A percentile compares a stretch with the other conserved stretches of the same genome.
Conservation (phyloP, 345 rosid genomes). For the Theobroma cacao region DNA sequence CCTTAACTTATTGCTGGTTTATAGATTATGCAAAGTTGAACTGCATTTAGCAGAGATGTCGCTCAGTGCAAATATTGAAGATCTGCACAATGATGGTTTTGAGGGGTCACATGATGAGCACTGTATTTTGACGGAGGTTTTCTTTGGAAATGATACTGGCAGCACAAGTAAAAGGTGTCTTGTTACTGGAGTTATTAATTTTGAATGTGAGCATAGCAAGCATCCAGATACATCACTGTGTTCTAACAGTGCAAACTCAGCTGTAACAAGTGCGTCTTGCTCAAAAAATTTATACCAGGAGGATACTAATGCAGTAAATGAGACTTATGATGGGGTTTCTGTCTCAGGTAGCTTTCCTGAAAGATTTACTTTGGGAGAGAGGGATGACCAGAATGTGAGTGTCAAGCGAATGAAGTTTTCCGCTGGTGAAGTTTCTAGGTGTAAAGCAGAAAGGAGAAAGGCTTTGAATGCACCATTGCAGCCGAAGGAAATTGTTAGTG, state of each 20-base stretch:
- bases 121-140: conserved; percentile 50
- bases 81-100: conserved; percentile 44
- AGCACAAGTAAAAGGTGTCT: conserved; percentile 44
- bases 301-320: conserved; percentile 31
- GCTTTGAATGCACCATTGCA: conserved; percentile 15
- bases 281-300: conserved; percentile 30
- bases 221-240: conserved; percentile 34
- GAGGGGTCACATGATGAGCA: conserved; percentile 63
- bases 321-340: conserved; percentile 23
- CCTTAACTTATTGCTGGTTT: conserved; percentile 16
- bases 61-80: conserved; percentile 25
- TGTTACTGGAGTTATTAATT: conserved; percentile 44
- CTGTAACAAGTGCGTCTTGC: conserved; percentile 46
- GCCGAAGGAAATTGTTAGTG: conserved; percentile 14
- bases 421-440: conserved; percentile 23
- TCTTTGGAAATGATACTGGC: conserved; percentile 42
- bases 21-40: conserved; percentile 18
- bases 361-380: conserved; percentile 31
- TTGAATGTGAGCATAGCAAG: conserved; percentile 44
- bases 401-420: conserved; percentile 53
- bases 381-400: conserved; percentile 30
- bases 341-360: conserved; percentile 30
- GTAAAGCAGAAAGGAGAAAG: conserved; percentile 21
- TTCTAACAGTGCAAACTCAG: conserved; percentile 62
- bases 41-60: conserved; percentile 38